These are phyloP conservation scores for Cytospora schulzeri DNA, from an alignment of 2,329 filamentous ascomycete species.

Conservation along the genomic window DNA sequence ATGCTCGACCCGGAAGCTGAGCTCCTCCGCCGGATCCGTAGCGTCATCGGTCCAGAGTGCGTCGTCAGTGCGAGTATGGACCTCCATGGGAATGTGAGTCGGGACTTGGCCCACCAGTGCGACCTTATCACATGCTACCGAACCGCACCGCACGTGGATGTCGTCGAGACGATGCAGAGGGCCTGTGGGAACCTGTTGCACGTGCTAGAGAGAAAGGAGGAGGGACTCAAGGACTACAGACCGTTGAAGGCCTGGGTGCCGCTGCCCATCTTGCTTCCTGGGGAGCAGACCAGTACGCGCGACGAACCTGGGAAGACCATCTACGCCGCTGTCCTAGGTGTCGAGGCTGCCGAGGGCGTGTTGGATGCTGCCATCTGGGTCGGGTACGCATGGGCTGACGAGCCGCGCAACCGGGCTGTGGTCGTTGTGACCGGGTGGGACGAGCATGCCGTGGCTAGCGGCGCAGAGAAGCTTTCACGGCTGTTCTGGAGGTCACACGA, in stretches of 20 bases:
- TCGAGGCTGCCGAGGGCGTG: conserved; percentile 45
- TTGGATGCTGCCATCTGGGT: conserved; percentile 58
- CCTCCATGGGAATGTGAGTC: conserved; percentile 57
- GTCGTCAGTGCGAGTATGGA: conserved; percentile 58
- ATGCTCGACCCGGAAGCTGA: conserved; percentile 51
- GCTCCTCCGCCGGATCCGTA: conserved; percentile 48
- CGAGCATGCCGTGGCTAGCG: conserved; percentile 38
- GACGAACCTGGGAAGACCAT: conserved; percentile 54
- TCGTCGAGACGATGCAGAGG: conserved; percentile 51
- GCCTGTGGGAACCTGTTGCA: conserved; percentile 52
- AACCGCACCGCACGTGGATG: conserved; percentile 55
- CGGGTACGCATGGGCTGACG: conserved; percentile 59
- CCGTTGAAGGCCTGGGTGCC: conserved; percentile 56
- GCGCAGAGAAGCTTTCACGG: conserved; percentile 48
- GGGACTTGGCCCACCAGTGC: conserved; percentile 48
- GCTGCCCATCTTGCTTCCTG: conserved; percentile 53
- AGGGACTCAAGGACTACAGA: conserved; percentile 32
- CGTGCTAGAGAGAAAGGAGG: conserved; percentile 36
- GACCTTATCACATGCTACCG: conserved; percentile 57
- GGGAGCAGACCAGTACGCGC: conserved; percentile 58
- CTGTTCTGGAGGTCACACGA: conserved; percentile 50
- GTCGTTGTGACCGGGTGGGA: conserved; percentile 57
- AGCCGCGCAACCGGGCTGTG: conserved; percentile 52
- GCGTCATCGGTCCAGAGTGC: conserved; percentile 47
- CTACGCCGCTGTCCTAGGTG: conserved; percentile 48